Conservation (phyloP, 768 basidiomycete species). For the Psilocybe sp. region DNA sequence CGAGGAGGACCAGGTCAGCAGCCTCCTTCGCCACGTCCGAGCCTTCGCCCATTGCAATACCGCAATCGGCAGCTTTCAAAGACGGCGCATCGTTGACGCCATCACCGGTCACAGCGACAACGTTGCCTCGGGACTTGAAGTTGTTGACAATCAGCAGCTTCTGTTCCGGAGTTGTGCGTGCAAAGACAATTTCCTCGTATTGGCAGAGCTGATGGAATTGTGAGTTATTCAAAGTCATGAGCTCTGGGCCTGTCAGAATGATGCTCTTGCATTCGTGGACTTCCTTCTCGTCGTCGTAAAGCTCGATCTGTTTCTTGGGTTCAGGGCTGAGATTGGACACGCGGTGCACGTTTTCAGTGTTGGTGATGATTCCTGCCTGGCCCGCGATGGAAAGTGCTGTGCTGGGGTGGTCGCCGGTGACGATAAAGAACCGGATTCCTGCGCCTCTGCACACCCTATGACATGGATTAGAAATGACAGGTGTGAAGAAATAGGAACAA, state of each 20-base stretch:
- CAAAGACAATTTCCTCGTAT: conserved; percentile 55
- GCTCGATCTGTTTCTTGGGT: conserved; percentile 11
- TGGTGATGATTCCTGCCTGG: conserved; percentile 56
- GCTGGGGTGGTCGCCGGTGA: conserved; percentile 57
- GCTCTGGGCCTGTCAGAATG: conserved; percentile 40
- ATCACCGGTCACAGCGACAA: conserved; percentile 66
- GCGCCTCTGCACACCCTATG: conserved; percentile 45
- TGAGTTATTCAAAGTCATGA: conserved; percentile 28
- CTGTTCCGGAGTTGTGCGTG: conserved; percentile 61
- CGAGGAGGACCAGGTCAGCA: conserved; percentile 60
- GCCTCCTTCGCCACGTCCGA: conserved; percentile 56
- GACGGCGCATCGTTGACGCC: conserved; percentile 63
- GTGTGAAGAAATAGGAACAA: not conserved
- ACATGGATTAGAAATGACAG: not conserved
- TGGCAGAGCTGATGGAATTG: conserved; percentile 32
- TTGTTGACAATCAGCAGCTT: conserved; percentile 63
- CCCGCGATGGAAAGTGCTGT: conserved; percentile 64
- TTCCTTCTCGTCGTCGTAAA: conserved; percentile 29
- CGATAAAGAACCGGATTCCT: conserved; percentile 62
- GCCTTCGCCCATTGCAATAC: conserved; percentile 56
- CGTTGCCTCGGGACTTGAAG: conserved; percentile 47
- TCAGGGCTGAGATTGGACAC: conserved; percentile 33
- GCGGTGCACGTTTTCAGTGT: conserved; percentile 32
- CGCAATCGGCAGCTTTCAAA: conserved; percentile 58
- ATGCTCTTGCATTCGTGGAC: conserved; percentile 28